These are phyloP conservation scores for Mortierella claussenii DNA, from an alignment of 192 early-diverging fungal species.

Conservation along the genomic window DNA sequence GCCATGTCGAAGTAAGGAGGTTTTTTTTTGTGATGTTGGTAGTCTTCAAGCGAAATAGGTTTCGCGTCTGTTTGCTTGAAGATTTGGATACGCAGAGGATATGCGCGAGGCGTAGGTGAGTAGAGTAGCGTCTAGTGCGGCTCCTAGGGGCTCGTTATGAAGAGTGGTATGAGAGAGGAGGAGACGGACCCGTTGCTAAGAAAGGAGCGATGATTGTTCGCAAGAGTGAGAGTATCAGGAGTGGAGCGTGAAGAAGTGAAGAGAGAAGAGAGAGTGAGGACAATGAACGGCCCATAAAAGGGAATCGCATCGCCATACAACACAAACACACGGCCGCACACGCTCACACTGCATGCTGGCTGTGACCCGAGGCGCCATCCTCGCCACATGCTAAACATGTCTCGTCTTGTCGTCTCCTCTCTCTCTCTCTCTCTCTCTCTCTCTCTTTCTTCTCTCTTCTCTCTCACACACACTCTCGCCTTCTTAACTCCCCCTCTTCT, in stretches of 20 bases:
- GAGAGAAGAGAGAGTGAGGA: conserved; percentile 1
- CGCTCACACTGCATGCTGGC: too few species aligned
- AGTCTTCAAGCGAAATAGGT: not conserved
- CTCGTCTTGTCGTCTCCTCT: not conserved
- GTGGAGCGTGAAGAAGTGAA: not conserved
- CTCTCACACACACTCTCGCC: not conserved
- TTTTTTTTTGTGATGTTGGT: not conserved
- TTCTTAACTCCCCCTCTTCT: too few species aligned
- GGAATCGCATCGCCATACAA: not conserved
- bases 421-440: not conserved
- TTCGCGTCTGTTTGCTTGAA: not conserved
- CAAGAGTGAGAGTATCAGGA: not conserved
- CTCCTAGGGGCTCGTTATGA: not conserved
- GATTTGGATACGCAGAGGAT: too few species aligned
- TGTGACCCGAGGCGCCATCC: not conserved
- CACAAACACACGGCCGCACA: too few species aligned
- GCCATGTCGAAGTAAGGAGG: too few species aligned
- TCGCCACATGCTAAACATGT: not conserved
- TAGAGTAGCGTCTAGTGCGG: not conserved
- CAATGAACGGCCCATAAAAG: conserved; percentile 39
- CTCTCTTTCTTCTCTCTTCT: not conserved
- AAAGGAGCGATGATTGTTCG: conserved; percentile 22
- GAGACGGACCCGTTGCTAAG: not conserved
- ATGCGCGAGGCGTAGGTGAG: too few species aligned
- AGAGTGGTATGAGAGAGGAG: not conserved